Evolutionary conservation across 2,329 filamentous ascomycete species (phyloP).

Genomic region (Aureobasidium uvarum): DNA sequence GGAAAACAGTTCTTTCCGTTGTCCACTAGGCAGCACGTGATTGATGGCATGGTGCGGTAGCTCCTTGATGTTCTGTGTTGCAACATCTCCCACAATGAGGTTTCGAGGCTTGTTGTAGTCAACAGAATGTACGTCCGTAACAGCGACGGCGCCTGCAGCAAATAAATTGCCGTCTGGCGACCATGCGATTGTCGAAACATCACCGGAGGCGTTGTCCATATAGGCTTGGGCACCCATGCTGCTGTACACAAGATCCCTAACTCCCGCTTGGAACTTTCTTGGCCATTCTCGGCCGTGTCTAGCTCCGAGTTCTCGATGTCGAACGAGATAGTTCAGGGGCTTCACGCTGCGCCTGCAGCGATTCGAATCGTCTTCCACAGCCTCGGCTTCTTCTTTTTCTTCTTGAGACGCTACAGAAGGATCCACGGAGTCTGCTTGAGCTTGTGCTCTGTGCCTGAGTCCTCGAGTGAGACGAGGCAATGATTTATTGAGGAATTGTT

Average conservation of each 20-base stretch:
- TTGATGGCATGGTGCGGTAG: conserved; percentile 53
- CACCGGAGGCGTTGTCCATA: conserved; percentile 59
- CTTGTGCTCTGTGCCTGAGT: background rate
- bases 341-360: background rate
- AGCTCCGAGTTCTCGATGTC: conserved; percentile 15
- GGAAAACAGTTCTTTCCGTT: conserved; percentile 55
- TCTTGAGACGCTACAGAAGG: background rate
- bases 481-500: background rate
- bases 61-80: conserved; percentile 48
- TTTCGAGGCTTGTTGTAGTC: conserved; percentile 61
- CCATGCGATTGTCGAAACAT: conserved; percentile 59
- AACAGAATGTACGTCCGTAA: conserved; percentile 56
- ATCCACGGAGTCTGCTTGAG: background rate
- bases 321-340: background rate
- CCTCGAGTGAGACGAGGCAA: background rate
- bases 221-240: conserved; percentile 47
- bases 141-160: conserved; percentile 57
- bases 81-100: conserved; percentile 53
- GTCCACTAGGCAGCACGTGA: conserved; percentile 45
- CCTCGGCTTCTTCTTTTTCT: background rate
- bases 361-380: background rate
- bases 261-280: background rate
- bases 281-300: conserved; percentile 7
- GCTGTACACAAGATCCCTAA: conserved; percentile 30
- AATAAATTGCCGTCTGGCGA: conserved; percentile 54